Base-by-base conservation (phyloP, 2,329 filamentous ascomycete species). In the Fusarium pseudonygamai region DNA sequence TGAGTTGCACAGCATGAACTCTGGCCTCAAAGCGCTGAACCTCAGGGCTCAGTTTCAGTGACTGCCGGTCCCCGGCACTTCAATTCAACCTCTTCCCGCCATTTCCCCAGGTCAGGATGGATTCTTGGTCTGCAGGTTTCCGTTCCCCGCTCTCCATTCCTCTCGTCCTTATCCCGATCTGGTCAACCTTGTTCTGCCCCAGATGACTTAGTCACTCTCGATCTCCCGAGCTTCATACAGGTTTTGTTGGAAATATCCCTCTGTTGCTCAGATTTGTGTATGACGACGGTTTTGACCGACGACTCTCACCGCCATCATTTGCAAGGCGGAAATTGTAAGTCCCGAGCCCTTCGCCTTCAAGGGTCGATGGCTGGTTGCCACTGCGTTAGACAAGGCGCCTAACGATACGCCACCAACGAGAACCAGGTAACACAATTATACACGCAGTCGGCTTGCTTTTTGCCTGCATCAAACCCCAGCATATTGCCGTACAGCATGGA, bases 51-150 rank as follows among this genome's bases (percentile, higher is more conserved):
- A 47, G 47, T 63, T 60, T 52, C 65, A 67, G 43, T 42, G 50
- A 58, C 62, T 52, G 62, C 67, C 67, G 67, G 55, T 32, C 42
- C 36, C 55, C 56, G 56, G 67, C 56, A 68, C 37, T 62, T 71
- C 32, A 30, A 22, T 34, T 32, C 39, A 47, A 24, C 56, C 28
- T 42, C 22, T 62, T 64, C 59, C 49, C 40, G 53, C 37, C 22
- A 32, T 34, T 58, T 49, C 30, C 52, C 64, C 57, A 57, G 36
- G 15, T 47, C 34, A 59, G 70, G 55, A 58, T 49, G 37, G 46
- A 37, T 42, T 47, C 26, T 26, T 66, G 32, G 22, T 20, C 26
- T 67, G 52, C 52, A 52, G 13, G 20, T 39, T 62, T 52, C 50
- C 39, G 55, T 24, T 53, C 65, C 39, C 63, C 49, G 30, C 55